These are phyloP conservation scores for Huntiella moniliformis DNA, from an alignment of 2,329 filamentous ascomycete species.

Conservation along the genomic window DNA sequence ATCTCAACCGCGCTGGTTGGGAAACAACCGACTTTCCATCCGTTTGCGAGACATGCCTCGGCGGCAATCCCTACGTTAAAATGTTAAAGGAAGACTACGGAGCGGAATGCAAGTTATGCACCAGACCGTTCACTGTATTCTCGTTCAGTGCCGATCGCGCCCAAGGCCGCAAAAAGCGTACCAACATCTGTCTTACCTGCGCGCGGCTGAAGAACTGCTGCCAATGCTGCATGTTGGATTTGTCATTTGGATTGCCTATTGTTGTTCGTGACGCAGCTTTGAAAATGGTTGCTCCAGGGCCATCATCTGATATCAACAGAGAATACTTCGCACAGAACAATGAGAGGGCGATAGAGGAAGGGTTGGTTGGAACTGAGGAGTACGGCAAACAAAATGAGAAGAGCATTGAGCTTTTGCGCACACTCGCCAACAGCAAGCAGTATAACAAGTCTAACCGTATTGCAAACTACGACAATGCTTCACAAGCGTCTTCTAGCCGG, in stretches of 20 bases:
- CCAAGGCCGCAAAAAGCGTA: constrained; percentile 70
- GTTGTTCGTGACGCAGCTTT: constrained; percentile 87
- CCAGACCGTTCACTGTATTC: constrained; percentile 88
- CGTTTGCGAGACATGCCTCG: constrained; percentile 80
- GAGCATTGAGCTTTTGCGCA: constrained; percentile 66
- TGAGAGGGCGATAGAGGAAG: constrained; percentile 87
- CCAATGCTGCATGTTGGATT: constrained; percentile 95
- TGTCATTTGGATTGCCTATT: constrained; percentile 88
- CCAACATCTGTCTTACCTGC: constrained; percentile 91
- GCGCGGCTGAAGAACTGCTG: constrained; percentile 97
- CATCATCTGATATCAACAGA: constrained; percentile 78
- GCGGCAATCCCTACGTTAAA: constrained; percentile 93
- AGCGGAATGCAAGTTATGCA: constrained; percentile 74
- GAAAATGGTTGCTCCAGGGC: constrained; percentile 93
- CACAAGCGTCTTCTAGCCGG: constrained; percentile 17
- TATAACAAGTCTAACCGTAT: constrained; percentile 80
- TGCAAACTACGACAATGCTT: constrained; percentile 38
- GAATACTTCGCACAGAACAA: constrained; percentile 98
- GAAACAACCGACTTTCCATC: constrained; percentile 83
- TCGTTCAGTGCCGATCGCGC: constrained; percentile 87
- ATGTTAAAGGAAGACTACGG: constrained; percentile 98
- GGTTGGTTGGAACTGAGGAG: constrained; percentile 64
- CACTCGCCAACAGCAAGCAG: constrained; percentile 79
- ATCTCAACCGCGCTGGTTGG: constrained; percentile 89
- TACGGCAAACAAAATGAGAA: constrained; percentile 98